A percentile compares a stretch with the other conserved stretches of the same genome.
These are phyloP conservation scores for Styphnolobium japonicum DNA, from an alignment of 306 rosid species.

Conservation along the genomic window DNA sequence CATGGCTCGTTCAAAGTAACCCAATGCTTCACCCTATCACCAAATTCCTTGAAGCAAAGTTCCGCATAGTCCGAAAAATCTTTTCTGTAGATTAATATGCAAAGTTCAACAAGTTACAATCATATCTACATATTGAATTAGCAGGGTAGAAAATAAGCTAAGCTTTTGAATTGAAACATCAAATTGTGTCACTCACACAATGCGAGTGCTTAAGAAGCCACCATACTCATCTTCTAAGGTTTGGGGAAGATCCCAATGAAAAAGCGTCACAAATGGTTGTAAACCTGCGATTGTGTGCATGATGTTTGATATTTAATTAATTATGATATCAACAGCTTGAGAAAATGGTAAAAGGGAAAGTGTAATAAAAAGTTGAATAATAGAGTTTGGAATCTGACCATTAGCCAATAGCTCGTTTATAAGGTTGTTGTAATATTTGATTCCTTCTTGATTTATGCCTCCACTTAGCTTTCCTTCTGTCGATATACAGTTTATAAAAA, in stretches of 20 bases:
- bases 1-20: slow-evolving; percentile 61
- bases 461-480: slow-evolving; percentile 52
- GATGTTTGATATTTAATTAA: background rate
- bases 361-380: background rate
- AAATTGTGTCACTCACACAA: slow-evolving; percentile 32
- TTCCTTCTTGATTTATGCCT: slow-evolving; percentile 54
- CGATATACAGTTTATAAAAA: background rate
- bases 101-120: no score
- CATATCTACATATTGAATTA: no score
- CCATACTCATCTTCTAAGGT: slow-evolving; percentile 52
- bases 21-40: slow-evolving; percentile 64
- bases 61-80: slow-evolving; percentile 51
- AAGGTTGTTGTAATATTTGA: slow-evolving; percentile 55
- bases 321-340: background rate
- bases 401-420: slow-evolving; percentile 48
- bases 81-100: background rate
- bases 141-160: no score
- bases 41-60: slow-evolving; percentile 55
- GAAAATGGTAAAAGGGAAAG: background rate
- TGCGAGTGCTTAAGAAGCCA: slow-evolving; percentile 47
- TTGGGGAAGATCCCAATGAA: slow-evolving; percentile 73
- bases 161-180: background rate
- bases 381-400: slow-evolving; percentile 21
- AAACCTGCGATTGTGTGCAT: slow-evolving; percentile 29
- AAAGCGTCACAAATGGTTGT: slow-evolving; percentile 52